Conservation (phyloP, 2,329 filamentous ascomycete genomes). For the Colletotrichum simmondsii region DNA sequence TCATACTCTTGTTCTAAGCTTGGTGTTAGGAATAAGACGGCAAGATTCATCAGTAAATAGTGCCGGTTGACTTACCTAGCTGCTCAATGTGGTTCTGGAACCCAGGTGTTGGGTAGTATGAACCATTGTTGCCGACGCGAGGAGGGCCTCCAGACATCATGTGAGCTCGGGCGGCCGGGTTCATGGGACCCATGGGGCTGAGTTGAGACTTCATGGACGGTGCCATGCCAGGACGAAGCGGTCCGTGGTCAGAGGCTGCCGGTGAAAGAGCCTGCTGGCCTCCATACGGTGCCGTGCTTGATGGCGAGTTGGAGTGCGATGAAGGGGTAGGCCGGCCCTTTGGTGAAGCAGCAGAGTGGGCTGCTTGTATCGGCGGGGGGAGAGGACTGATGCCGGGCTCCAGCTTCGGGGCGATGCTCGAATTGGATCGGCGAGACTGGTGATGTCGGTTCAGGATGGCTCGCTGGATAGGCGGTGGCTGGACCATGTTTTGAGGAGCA, state of each 20-base stretch:
- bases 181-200: constrained; percentile 45
- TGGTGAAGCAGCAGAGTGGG: constrained; percentile 69
- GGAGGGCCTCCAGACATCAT: constrained; percentile 45
- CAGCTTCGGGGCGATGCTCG: constrained; percentile 80
- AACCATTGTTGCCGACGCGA: constrained; percentile 52
- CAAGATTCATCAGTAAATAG: constrained; percentile 64
- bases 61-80: constrained; percentile 83
- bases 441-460: constrained; percentile 86
- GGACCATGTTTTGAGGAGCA: constrained; percentile 75
- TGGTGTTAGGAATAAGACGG: constrained; percentile 75
- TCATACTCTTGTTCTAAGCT: constrained; percentile 96
- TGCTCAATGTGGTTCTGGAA: constrained; percentile 97
- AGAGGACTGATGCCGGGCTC: constrained; percentile 63
- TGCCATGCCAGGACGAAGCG: constrained; percentile 53
- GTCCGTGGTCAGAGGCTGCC: constrained; percentile 58
- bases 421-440: constrained; percentile 76
- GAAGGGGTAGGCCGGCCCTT: constrained; percentile 85
- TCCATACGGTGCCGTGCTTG: constrained; percentile 58
- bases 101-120: constrained; percentile 82
- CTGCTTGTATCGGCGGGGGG: constrained; percentile 54
- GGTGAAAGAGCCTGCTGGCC: constrained; percentile 54
- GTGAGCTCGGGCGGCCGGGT: constrained; percentile 44
- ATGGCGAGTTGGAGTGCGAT: constrained; percentile 75
- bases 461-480: constrained; percentile 81
- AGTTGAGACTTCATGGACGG: constrained; percentile 53